Base-by-base conservation (phyloP, 2,329 filamentous ascomycete species). In the Talaromyces albobiverticillius region DNA sequence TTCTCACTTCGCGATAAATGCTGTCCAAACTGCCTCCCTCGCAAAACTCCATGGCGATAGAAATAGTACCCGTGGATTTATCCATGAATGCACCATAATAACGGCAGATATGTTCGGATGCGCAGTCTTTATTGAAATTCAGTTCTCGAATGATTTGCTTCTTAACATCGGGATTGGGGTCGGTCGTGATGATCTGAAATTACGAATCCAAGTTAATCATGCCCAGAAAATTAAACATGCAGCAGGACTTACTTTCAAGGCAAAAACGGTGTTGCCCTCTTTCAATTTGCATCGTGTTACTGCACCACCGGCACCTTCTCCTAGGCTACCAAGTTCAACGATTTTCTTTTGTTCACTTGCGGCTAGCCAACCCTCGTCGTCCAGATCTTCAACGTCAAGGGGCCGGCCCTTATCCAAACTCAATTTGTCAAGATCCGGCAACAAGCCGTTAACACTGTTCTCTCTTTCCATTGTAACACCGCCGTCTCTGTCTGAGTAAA, bases 1-100 rank as follows among this genome's bases (percentile, higher is more conserved):
- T 90, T 77, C 96, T 96, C 32, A 99, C 92, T 74, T 99, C 94
- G 61, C 90, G 90, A 78, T 99, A 99, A 60, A 99, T 94, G 68
- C 90, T 94, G 76, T 99, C 92, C 18, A 99, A 82, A 45, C 90
- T 96, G 51, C 94, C 94, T 55, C 94, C 94, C 73, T 97, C 94
- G 69, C 94, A 99, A 66, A 95, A 97, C 70, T 99, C 94, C 94
- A 99, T 99, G 54, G 91, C 92, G 67, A 99, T 99, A 46, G 90
- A 96, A 62, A 99, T 97, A 46, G 93, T 97, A 48, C 92, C 90
- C 9, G 90, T 95, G n/a, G 90, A 88, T 55, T 94, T 89, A 68
- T 99, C 93, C 69, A 95, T 90, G 70, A 97, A 99, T 38, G 93
- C 93, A 59, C 94, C 94, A 66, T 96, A 99, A 75, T 99, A 99